A percentile compares a stretch with the other conserved stretches of the same genome.
Evolutionary conservation across 768 basidiomycete genomes (phyloP).

Genomic region (Cystofilobasidium bisporidii): DNA sequence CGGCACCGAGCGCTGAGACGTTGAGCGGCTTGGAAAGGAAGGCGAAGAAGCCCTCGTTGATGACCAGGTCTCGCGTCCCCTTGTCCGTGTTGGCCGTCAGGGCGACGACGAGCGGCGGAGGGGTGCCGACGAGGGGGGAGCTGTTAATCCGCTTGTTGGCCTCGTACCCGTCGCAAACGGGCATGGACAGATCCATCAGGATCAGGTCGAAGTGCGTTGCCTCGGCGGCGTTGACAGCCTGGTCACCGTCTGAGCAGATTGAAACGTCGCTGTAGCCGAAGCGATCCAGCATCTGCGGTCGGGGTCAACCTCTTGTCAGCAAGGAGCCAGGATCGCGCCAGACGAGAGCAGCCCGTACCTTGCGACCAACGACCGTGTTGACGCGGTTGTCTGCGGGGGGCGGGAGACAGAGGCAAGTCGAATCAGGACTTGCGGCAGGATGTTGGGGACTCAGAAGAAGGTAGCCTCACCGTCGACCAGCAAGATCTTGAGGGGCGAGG

Average conservation of each 20-base stretch:
- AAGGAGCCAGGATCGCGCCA: no score
- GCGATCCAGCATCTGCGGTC: constrained; percentile 12
- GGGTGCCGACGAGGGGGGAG: neutral
- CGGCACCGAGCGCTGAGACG: neutral
- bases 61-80: neutral
- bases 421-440: neutral
- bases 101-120: constrained; percentile 15
- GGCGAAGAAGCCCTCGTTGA: constrained; percentile 6
- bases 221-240: constrained; percentile 4
- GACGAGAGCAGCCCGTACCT: neutral
- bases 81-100: constrained; percentile 21
- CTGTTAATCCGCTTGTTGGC: constrained; percentile 9
- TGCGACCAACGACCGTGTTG: constrained; percentile 22
- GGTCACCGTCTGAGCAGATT: constrained; percentile 10
- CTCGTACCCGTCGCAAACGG: constrained; percentile 20
- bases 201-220: neutral
- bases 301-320: no score
- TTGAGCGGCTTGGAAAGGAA: neutral
- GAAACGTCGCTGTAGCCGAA: constrained; percentile 15
- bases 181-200: constrained; percentile 7
- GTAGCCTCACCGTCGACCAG: constrained; percentile 6
- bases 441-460: neutral
- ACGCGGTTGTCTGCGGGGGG: constrained; percentile 12
- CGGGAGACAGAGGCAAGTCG: no score
- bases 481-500: constrained; percentile 11